Base-by-base conservation (phyloP, 176 grass and related monocot species). In the Eremochloa ophiuroides region DNA sequence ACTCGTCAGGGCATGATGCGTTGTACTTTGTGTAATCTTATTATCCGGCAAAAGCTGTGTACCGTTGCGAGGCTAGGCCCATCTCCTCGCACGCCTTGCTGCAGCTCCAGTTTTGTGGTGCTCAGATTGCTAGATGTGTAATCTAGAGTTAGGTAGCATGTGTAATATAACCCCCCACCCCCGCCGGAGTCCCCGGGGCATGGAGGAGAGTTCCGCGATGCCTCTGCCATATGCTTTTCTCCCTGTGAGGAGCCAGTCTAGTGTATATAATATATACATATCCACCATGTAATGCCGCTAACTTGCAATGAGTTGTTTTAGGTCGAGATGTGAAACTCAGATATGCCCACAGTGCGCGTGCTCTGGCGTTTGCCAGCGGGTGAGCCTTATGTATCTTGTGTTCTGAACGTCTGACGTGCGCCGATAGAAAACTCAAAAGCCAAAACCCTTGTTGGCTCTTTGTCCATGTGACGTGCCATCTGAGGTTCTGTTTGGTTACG, bases 71-170 rank as follows among this genome's bases (percentile, higher is more conserved):
- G 29, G 23, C 25, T 20, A 40, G 69, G 26, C 10, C 8, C 69
- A 48, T 67, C 34, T 25, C 62, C 26, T 15, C 3, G 46, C 65
- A 73, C 31, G 42, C 10, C 28, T 30, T 38, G 59, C 40, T 22
- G 41, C 82, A 31, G 79, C 69, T 83, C 68, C 68, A 59, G 48
- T 90, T 90, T 90, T 90, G 88, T 39, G 40, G 31, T 74, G 60
- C 48, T 41, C n/a, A 28, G 61, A 53, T 79, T 31, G 66, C 73
- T 74, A 66, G 74, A 79, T 66, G 38, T 71, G 66, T 66, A 48
- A 73, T 71, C 17, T 67, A 85, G 46, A 62, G 69, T 31, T 34
- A 35, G 77, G 65, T 76, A 86, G 66, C 73, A 15, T 73, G 38
- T 67, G 78, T 89, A 78, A 64, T 56, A 78, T 13, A 40, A 58